Conservation (phyloP, 2,329 filamentous ascomycete species). For the Colletotrichum salicis region DNA sequence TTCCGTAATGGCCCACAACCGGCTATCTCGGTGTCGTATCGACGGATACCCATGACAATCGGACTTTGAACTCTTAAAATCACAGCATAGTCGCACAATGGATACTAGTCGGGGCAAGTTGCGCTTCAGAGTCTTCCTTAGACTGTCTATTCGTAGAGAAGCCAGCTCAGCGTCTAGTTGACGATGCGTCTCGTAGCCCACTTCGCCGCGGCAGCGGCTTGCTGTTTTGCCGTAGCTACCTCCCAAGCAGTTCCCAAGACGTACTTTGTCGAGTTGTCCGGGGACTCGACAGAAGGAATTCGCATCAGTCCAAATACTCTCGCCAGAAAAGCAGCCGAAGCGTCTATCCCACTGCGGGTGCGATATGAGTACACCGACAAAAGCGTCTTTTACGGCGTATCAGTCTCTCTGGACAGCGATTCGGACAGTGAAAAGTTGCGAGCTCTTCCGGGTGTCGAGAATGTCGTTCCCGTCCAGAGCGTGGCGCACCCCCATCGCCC, state of each 20-base stretch:
- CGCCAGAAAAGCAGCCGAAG: neutral
- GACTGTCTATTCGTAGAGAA: neutral
- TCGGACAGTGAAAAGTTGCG: constrained; percentile 1
- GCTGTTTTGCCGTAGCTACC: neutral
- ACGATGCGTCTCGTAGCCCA: constrained; percentile 6
- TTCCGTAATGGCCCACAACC: neutral
- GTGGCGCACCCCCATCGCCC: constrained; percentile 4
- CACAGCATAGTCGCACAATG: neutral
- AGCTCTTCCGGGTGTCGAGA: constrained; percentile 9
- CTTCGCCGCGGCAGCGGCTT: constrained; percentile 10
- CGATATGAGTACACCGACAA: constrained; percentile 22
- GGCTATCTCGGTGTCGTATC: neutral
- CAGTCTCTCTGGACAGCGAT: constrained; percentile 5
- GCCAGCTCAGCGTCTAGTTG: neutral
- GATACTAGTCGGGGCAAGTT: neutral
- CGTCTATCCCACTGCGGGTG: constrained; percentile 2
- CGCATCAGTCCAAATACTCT: neutral
- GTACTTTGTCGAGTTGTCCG: constrained; percentile 12
- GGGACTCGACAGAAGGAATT: neutral
- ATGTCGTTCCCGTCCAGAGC: constrained; percentile 1
- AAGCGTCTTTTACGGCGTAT: constrained; percentile 19
- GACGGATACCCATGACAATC: neutral
- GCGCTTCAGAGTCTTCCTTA: neutral
- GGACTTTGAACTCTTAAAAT: neutral
- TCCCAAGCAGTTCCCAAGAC: constrained; percentile 15